A percentile compares a stretch with the other conserved stretches of the same genome.
These are phyloP conservation scores for Elongisporangium prolatum DNA, from an alignment of 352 stramenopile genomes.

Conservation along the genomic window DNA sequence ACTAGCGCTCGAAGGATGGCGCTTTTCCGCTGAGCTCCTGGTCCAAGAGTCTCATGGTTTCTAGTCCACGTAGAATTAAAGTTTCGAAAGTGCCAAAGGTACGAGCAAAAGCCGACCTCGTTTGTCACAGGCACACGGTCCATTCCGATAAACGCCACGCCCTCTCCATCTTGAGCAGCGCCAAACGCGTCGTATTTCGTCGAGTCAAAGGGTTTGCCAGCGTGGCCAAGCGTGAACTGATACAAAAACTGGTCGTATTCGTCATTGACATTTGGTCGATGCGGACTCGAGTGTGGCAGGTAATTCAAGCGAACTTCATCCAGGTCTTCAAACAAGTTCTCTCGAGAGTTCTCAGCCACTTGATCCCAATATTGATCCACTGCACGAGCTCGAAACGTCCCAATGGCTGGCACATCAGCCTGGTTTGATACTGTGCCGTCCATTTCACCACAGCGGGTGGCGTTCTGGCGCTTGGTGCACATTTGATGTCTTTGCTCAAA, in stretches of 20 bases:
- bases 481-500: conserved; percentile 47
- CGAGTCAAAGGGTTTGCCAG: conserved; percentile 18
- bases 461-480: conserved; percentile 40
- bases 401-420: conserved; percentile 27
- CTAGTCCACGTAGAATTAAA: conserved; percentile 67
- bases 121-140: conserved; percentile 61
- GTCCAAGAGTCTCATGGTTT: conserved; percentile 57
- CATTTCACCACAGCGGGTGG: conserved; percentile 55
- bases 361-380: conserved; percentile 37
- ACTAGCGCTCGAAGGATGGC: conserved; percentile 59
- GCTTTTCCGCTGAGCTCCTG: conserved; percentile 62
- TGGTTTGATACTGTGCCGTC: conserved; percentile 41
- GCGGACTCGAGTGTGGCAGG: conserved; percentile 19
- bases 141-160: conserved; percentile 51
- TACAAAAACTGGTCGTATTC: conserved; percentile 57
- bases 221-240: conserved; percentile 42
- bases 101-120: conserved; percentile 57
- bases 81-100: conserved; percentile 64
- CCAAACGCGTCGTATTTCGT: conserved; percentile 35
- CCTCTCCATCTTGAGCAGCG: conserved; percentile 38
- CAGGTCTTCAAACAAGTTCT: conserved; percentile 52
- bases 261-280: conserved; percentile 31
- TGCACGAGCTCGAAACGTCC: conserved; percentile 29
- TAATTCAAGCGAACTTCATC: conserved; percentile 50
- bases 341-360: conserved; percentile 32